Conservation (phyloP, 2,329 filamentous ascomycete genomes). For the Exophiala sideris region DNA sequence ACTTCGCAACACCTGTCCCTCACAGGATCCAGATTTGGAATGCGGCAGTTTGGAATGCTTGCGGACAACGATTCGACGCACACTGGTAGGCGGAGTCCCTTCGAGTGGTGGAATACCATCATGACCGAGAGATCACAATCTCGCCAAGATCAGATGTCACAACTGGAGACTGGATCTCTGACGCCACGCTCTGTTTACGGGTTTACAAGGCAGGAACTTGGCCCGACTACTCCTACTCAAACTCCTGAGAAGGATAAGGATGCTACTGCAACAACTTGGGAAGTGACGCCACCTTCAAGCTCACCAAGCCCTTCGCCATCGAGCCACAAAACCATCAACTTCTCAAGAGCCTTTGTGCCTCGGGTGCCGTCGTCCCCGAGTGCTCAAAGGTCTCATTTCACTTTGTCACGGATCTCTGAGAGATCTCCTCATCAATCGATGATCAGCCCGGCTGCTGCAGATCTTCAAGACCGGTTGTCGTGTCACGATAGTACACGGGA, state of each 20-base stretch:
- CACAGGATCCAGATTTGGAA: slow-evolving; percentile 29
- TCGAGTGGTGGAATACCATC: slow-evolving; percentile 29
- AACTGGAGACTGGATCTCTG: slow-evolving; percentile 19
- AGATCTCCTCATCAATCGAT: slow-evolving; percentile 24
- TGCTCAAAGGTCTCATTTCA: slow-evolving; percentile 20
- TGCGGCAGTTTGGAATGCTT: slow-evolving; percentile 24
- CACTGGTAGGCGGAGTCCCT: slow-evolving; percentile 27
- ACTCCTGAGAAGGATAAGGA: slow-evolving; percentile 22
- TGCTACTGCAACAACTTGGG: slow-evolving; percentile 9
- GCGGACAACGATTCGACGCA: slow-evolving; percentile 24
- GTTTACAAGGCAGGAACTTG: slow-evolving; percentile 16
- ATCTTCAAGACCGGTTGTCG: slow-evolving; percentile 1
- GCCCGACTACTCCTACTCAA: slow-evolving; percentile 8
- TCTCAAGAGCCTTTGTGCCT: slow-evolving; percentile 18
- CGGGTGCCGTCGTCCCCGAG: slow-evolving; percentile 12
- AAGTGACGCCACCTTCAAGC: slow-evolving; percentile 14
- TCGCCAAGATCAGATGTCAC: slow-evolving; percentile 21
- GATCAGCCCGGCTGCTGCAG: slow-evolving; percentile 9
- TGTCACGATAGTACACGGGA: slow-evolving; percentile 10
- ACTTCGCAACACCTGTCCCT: slow-evolving; percentile 28
- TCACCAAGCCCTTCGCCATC: slow-evolving; percentile 12
- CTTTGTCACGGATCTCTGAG: slow-evolving; percentile 25
- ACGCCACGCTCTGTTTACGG: slow-evolving; percentile 14
- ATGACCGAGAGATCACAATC: slow-evolving; percentile 25
- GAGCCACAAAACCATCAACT: slow-evolving; percentile 14